Base-by-base conservation (phyloP, 73 alveolate species). In the Paramecium octaurelia region DNA sequence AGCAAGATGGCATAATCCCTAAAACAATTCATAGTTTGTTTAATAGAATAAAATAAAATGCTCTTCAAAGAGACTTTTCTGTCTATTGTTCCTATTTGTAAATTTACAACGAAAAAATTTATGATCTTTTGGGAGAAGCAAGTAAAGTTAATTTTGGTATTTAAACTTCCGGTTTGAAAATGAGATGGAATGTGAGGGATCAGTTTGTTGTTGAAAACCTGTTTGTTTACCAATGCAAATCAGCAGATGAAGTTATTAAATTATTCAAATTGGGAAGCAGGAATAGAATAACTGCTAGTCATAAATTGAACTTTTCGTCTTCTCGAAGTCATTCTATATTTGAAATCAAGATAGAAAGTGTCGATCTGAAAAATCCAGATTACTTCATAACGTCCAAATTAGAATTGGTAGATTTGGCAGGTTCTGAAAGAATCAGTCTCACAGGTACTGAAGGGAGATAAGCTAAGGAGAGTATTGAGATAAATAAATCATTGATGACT, bases 401-500 rank as follows among this genome's bases (percentile, higher is more conserved):
- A 70, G 95, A 97, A 68, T 88, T 98, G 35, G 99, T 98, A 1
- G 99, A 98, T 95, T 93, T 98, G 58, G 99, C 99, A 8, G 99
- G 99, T 9, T 93, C 98, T 59, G 99, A 98, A 87, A 90, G 99
- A 73, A 95, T 95, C 12, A 92, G 98, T 23, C 43, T 88, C 16
- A 98, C 99, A 46, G 99, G 98, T 58, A 98, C 97, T 18, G 96
- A 95, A 94, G 99, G 99, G 10, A 70, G 94, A 34, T 98, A 95
- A 24, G 88, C 92, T 27, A 97, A 98, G 87, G 99, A 98, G 95
- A 95, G 99, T 34, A 96, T 98, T 9, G 99, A 97, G 70, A 98
- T 98, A 21, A 98, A 98, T 95, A 97, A 98, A 92, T 94, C 99
- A 57, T 96, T 98, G 23, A 96, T 97, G 88, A 96, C 99, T 18